Conservation (phyloP, 495 filamentous ascomycete species). For the Sabuloglossum arenarium region DNA sequence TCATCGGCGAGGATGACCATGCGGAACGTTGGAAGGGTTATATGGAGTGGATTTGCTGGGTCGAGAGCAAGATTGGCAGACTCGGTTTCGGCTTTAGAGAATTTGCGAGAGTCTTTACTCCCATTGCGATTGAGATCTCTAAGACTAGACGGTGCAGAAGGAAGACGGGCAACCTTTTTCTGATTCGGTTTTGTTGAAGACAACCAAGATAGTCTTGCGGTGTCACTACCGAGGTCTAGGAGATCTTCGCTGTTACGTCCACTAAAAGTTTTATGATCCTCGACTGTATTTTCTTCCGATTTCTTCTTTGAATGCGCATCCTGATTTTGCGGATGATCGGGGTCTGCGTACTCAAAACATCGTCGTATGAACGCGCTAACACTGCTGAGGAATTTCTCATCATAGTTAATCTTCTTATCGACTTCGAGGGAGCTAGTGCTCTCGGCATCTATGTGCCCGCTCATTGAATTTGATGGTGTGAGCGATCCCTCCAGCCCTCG, state of each 20-base stretch:
- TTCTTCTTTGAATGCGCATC: slow-evolving; percentile 7
- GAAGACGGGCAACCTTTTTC: neutral
- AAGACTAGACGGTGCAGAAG: neutral
- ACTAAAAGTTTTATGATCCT: slow-evolving; percentile 52
- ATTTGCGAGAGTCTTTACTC: slow-evolving; percentile 12
- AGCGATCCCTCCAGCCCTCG: slow-evolving; percentile 59
- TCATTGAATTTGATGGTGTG: slow-evolving; percentile 21
- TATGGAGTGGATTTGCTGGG: slow-evolving; percentile 77
- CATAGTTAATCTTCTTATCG: slow-evolving; percentile 24
- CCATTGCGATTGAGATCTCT: neutral
- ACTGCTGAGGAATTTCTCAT: slow-evolving; percentile 73
- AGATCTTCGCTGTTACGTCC: neutral
- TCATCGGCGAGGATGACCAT: slow-evolving; percentile 98
- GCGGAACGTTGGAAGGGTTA: slow-evolving; percentile 92
- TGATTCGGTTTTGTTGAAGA: neutral
- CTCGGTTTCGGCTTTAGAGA: slow-evolving; percentile 32
- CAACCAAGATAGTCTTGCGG: neutral
- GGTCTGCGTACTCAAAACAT: slow-evolving; percentile 97
- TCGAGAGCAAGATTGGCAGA: slow-evolving; percentile 77
- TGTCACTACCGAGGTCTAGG: neutral
- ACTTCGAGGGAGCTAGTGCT: slow-evolving; percentile 16
- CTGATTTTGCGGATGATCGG: slow-evolving; percentile 46
- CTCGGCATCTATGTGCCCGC: slow-evolving; percentile 13
- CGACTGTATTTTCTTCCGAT: slow-evolving; percentile 18
- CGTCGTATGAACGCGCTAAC: slow-evolving; percentile 88